These are phyloP conservation scores for Penicillium sp. DNA, from an alignment of 2,329 filamentous ascomycete species.

Conservation along the genomic window DNA sequence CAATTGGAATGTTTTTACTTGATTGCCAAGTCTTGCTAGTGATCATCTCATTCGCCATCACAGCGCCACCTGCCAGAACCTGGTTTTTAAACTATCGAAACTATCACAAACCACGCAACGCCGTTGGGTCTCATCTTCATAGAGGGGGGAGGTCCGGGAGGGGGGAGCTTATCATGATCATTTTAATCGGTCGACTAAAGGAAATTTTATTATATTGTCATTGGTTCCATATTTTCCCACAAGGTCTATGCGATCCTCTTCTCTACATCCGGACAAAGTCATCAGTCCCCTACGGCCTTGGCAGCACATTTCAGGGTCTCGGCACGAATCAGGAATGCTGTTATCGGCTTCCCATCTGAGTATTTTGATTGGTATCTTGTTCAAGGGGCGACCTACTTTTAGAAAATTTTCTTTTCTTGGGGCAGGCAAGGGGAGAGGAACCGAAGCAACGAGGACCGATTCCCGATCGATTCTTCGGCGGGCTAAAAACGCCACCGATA, in stretches of 20 bases:
- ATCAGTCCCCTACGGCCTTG: constrained; percentile 10
- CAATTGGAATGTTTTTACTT: constrained; percentile 3
- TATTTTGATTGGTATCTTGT: constrained; percentile 16
- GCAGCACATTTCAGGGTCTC: constrained; percentile 19
- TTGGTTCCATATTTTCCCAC: background rate
- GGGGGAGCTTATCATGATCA: constrained; percentile 24
- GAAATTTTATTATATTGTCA: background rate
- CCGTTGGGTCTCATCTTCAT: constrained; percentile 23
- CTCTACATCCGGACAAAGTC: constrained; percentile 27
- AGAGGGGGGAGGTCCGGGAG: background rate
- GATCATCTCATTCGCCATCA: constrained; percentile 18
- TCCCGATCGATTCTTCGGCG: constrained; percentile 15
- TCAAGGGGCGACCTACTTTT: background rate
- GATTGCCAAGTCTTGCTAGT: constrained; percentile 7
- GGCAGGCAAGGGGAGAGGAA: constrained; percentile 1
- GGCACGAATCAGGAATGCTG: constrained; percentile 29
- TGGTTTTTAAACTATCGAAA: constrained; percentile 27
- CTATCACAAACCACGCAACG: constrained; percentile 26
- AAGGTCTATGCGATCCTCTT: background rate
- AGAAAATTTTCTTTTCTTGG: background rate
- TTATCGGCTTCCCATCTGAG: constrained; percentile 27
- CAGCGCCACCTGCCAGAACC: constrained; percentile 17
- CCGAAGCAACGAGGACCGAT: constrained; percentile 21
- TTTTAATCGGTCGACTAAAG: background rate
- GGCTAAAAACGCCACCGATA: constrained; percentile 36